Conservation (phyloP, 1,284 basidiomycete genomes). For the Cronartium quercuum region DNA sequence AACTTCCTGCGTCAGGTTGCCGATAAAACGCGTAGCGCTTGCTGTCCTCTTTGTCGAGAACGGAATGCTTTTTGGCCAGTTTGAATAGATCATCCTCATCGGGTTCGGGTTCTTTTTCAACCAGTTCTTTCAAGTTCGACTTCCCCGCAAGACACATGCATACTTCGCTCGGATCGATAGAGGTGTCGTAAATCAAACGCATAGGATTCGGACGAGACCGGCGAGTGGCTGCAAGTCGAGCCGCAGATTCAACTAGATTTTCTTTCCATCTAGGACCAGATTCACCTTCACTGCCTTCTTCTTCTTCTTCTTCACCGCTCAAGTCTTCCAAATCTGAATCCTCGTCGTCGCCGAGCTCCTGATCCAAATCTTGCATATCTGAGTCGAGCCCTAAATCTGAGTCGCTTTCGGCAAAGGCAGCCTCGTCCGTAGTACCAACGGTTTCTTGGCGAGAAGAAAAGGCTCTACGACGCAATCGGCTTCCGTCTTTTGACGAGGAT, state of each 20-base stretch:
- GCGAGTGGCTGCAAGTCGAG: constrained; percentile 42
- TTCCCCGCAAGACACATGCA: constrained; percentile 51
- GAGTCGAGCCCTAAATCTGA: constrained; percentile 47
- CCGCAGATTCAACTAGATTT: constrained; percentile 62
- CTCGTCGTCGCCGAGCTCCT: constrained; percentile 11
- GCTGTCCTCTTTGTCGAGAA: constrained; percentile 53
- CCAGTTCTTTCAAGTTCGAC: constrained; percentile 39
- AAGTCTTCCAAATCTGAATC: constrained; percentile 47
- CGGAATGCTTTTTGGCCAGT: constrained; percentile 19
- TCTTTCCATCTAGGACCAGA: constrained; percentile 66
- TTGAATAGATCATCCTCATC: constrained; percentile 46
- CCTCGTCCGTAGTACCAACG: constrained; percentile 38
- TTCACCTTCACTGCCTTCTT: constrained; percentile 42
- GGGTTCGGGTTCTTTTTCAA: constrained; percentile 12
- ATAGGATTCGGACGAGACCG: constrained; percentile 66
- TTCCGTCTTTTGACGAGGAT: constrained; percentile 35
- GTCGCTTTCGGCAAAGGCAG: constrained; percentile 49
- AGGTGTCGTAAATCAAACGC: constrained; percentile 72
- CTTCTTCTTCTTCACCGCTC: constrained; percentile 10
- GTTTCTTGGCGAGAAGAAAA: constrained; percentile 14
- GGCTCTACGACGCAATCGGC: constrained; percentile 19
- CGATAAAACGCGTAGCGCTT: constrained; percentile 68
- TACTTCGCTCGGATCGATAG: constrained; percentile 67
- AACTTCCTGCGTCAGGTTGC: constrained; percentile 52
- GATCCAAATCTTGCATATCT: constrained; percentile 4